A percentile compares a stretch with the other conserved stretches of the same genome.
These are phyloP conservation scores for Neospora caninum DNA, from an alignment of 169 alveolate genomes.

Conservation along the genomic window DNA sequence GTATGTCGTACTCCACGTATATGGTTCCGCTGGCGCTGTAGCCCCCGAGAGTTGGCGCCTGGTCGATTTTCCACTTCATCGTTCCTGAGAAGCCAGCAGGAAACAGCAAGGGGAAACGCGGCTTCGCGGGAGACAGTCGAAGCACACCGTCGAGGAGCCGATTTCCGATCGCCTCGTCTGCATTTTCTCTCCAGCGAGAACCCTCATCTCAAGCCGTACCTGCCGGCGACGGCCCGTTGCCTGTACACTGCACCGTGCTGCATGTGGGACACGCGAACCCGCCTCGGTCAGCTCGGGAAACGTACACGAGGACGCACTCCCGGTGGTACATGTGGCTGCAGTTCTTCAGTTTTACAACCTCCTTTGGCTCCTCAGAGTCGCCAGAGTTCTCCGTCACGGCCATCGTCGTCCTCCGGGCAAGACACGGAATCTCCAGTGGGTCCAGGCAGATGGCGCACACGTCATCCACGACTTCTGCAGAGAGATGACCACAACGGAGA, in stretches of 20 bases:
- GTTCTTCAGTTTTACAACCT: constrained; percentile 42
- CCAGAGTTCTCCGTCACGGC: not conserved
- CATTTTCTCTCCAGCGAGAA: no score
- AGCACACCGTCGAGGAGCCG: no score
- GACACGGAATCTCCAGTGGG: not conserved
- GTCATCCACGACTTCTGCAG: constrained; percentile 41
- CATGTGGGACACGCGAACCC: constrained; percentile 64
- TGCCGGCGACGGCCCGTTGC: constrained; percentile 62
- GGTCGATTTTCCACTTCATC: constrained; percentile 19
- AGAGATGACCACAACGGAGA: not conserved
- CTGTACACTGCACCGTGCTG: constrained; percentile 57
- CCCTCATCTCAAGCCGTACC: constrained; percentile 6
- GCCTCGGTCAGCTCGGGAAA: constrained; percentile 38
- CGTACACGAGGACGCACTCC: constrained; percentile 47
- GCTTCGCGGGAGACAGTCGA: no score
- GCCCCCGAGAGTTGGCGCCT: not conserved
- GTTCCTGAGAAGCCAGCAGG: constrained; percentile 2
- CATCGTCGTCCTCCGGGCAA: not conserved
- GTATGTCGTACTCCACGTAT: constrained; percentile 39
- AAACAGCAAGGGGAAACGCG: no score
- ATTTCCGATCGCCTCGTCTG: no score
- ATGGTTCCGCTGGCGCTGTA: constrained; percentile 53
- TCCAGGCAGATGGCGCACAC: constrained; percentile 62
- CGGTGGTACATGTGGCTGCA: constrained; percentile 59
- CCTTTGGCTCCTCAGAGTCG: not conserved